Conservation (phyloP, 2,329 filamentous ascomycete species). For the Meredithiella fracta region DNA sequence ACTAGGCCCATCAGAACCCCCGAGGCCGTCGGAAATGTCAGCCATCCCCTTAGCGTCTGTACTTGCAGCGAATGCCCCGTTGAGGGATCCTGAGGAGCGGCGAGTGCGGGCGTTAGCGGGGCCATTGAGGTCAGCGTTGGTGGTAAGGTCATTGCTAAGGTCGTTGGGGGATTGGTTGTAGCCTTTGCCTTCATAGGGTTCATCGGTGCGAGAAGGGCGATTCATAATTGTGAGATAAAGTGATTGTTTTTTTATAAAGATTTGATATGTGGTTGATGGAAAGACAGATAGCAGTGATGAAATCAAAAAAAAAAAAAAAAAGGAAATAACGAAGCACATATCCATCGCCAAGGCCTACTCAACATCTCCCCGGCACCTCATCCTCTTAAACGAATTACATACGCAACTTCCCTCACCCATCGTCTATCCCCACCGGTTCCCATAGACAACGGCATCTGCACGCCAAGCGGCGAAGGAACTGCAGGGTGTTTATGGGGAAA, state of each 20-base stretch:
- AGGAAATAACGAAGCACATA: too few species aligned
- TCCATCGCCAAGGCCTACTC: too few species aligned
- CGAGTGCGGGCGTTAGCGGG: conserved; percentile 31
- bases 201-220: conserved; percentile 37
- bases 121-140: conserved; percentile 38
- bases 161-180: conserved; percentile 39
- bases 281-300: not conserved
- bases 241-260: not conserved
- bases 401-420: too few species aligned
- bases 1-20: not conserved
- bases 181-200: conserved; percentile 30
- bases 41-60: not conserved
- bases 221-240: conserved; percentile 32
- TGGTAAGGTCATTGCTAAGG: conserved; percentile 32
- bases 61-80: conserved; percentile 1
- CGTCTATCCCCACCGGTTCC: too few species aligned
- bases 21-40: not conserved
- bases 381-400: too few species aligned
- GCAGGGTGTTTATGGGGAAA: too few species aligned
- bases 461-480: too few species aligned
- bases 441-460: too few species aligned
- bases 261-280: not conserved
- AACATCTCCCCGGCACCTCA: too few species aligned
- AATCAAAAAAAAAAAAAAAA: not conserved
- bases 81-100: not conserved